Base-by-base conservation (phyloP, 2,329 filamentous ascomycete species). In the Cryoendolithus antarcticus region DNA sequence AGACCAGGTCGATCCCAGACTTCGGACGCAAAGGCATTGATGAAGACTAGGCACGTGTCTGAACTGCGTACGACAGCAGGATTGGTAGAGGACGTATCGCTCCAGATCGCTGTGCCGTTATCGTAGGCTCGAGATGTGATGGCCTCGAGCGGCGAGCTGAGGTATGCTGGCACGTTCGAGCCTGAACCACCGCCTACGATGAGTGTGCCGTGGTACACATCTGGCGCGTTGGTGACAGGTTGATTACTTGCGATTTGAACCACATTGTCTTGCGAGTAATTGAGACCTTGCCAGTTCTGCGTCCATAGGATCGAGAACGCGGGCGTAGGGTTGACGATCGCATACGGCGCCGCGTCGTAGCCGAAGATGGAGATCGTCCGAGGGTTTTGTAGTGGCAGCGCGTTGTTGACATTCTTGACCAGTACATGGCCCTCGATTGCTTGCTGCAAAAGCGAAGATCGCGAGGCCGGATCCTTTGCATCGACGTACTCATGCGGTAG, bases 341-440 rank as follows among this genome's bases (percentile, higher is more conserved):
- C 36, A 30, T 42, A 34, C 10, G 31, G 13, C 2, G 40, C 48
- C 49, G 15, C 69, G 57, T 77, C 77, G 52, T 80, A 80, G 19
- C 76, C 72, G 48, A 73, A 77, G n/a, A 80, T 48, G 1, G 75
- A 74, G 32, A 82, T 46, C 44, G 71, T 48, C 44, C 63, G 69
- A 8, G 64, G 65, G 9, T 49, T 56, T 6, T 63, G 63, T 0
- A 81, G 56, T 0, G 76, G 76, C 1, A 80, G 63, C 0, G 71
- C 60, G 9, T 62, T 63, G 32, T 72, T 70, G 30, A 53, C 59
- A 52, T 81, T 80, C 55, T 80, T 81, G 24, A 80, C 65, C 0
- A 80, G 64, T 1, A 80, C 76, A 39, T 78, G 74, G 3, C 77
- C 75, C 48, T 79, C 75, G 4, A 77, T 60, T 1, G 74, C 75